Percentiles rank a stretch among this genome's conserved stretches.
phyloP scores from a whole-genome alignment of 2,329 filamentous ascomycete species.

The Fusarium anthophilum region DNA sequence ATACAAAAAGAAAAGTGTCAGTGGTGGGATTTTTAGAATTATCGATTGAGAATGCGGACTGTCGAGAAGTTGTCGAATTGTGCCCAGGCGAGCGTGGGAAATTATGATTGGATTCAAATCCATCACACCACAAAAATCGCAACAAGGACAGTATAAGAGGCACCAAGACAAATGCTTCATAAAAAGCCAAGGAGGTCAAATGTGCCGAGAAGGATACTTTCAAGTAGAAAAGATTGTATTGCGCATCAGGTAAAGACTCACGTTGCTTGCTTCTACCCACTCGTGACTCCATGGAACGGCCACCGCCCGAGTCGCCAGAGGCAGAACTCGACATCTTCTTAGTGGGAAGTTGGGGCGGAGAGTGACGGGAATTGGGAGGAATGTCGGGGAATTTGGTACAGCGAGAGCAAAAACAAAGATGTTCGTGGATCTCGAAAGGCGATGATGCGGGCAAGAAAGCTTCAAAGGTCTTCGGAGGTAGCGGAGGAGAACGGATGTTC shows the following conservation, averaged over 20 bases:
- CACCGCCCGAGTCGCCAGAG: constrained; percentile 48
- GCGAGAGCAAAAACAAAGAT: constrained; percentile 14
- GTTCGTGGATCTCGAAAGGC: constrained; percentile 20
- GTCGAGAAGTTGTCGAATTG: neutral
- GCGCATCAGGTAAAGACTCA: constrained; percentile 60
- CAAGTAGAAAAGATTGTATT: neutral
- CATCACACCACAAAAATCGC: constrained; percentile 8
- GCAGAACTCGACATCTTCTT: constrained; percentile 50
- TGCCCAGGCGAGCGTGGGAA: constrained; percentile 5
- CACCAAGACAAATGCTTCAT: neutral
- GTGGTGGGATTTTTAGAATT: constrained; percentile 7
- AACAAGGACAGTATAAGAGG: neutral
- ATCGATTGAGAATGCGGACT: neutral
- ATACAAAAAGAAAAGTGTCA: constrained; percentile 40
- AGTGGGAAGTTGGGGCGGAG: constrained; percentile 26
- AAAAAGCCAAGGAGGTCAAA: neutral
- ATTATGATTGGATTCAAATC: neutral
- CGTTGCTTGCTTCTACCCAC: constrained; percentile 82
- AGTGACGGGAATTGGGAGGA: constrained; percentile 29
- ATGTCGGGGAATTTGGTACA: constrained; percentile 24
- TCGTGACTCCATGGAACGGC: constrained; percentile 75
- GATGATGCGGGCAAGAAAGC: constrained; percentile 24
- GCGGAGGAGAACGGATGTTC: constrained; percentile 38
- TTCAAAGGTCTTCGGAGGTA: constrained; percentile 30
- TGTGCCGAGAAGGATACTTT: neutral